Evolutionary conservation across 2,329 filamentous ascomycete species (phyloP).

Genomic region (Colletotrichum australisinense): DNA sequence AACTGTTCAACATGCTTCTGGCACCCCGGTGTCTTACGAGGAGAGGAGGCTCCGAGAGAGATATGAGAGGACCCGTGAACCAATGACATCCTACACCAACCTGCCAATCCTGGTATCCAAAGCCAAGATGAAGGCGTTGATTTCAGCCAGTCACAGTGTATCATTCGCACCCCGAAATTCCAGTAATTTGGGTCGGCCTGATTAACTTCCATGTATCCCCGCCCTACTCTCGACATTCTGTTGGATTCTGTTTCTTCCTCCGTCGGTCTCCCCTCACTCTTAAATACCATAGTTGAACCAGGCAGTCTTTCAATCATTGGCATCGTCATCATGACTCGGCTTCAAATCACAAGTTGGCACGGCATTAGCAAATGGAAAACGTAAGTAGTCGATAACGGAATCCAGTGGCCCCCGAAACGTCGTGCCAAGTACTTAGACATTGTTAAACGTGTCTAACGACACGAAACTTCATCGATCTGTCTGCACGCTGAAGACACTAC

Average conservation of each 20-base stretch:
- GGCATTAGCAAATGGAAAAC: background rate
- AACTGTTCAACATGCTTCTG: background rate
- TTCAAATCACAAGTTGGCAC: background rate
- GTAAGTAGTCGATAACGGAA: background rate
- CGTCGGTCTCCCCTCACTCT: background rate
- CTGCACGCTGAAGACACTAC: background rate
- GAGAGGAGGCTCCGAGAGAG: background rate
- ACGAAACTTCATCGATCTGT: background rate
- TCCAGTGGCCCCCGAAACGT: background rate
- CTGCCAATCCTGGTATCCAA: background rate
- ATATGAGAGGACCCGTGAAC: background rate
- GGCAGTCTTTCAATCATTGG: too few relatives aligned
- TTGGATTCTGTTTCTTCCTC: background rate
- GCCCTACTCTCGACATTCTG: background rate
- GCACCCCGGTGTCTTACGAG: background rate
- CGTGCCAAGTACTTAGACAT: background rate
- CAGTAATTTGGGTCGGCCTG: constrained; percentile 11
- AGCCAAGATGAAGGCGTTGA: background rate
- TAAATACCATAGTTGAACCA: too few relatives aligned
- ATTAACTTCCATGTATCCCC: constrained; percentile 15
- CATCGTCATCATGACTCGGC: too few relatives aligned
- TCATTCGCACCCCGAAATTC: background rate
- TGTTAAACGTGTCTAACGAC: background rate
- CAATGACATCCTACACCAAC: background rate
- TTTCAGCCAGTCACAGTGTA: constrained; percentile 1